A percentile compares a stretch with the other conserved stretches of the same genome.
Conservation (phyloP, 2,329 filamentous ascomycete species). For the Colletotrichum theobromicola region DNA sequence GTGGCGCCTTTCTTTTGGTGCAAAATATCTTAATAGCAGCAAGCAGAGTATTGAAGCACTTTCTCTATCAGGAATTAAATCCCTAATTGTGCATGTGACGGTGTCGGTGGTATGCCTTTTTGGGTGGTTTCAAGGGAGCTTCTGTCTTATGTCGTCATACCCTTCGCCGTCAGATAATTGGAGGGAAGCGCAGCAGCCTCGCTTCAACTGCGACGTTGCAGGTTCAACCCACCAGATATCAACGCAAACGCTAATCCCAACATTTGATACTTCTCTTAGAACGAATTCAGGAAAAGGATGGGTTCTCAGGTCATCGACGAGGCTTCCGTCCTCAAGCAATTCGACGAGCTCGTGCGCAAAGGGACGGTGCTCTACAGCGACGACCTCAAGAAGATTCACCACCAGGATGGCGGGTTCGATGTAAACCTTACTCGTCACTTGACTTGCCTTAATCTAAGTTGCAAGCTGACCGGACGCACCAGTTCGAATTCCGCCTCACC, state of each 20-base stretch:
- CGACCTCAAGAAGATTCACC: slow-evolving; percentile 2
- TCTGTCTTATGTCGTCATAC: slow-evolving; percentile 4
- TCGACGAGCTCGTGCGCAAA: background rate
- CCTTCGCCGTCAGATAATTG: background rate
- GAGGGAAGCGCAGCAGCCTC: background rate
- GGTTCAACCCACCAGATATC: background rate
- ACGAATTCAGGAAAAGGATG: background rate
- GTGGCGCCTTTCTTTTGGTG: background rate
- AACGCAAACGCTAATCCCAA: too few species aligned
- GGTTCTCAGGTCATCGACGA: background rate
- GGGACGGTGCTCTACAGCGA: slow-evolving; percentile 4
- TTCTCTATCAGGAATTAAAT: background rate
- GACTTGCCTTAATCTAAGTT: background rate
- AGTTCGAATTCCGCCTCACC: slow-evolving; percentile 19
- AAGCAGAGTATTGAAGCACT: background rate
- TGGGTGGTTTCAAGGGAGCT: background rate
- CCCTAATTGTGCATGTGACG: background rate
- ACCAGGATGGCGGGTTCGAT: slow-evolving; percentile 1
- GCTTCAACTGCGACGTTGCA: background rate
- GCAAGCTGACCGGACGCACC: background rate
- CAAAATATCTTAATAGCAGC: slow-evolving; percentile 4
- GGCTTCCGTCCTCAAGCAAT: background rate
- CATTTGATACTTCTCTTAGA: too few species aligned
- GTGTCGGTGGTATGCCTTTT: background rate
- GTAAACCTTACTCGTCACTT: background rate